Base-by-base conservation (phyloP, 1,284 basidiomycete genomes). In the Hymenochaete sp. region DNA sequence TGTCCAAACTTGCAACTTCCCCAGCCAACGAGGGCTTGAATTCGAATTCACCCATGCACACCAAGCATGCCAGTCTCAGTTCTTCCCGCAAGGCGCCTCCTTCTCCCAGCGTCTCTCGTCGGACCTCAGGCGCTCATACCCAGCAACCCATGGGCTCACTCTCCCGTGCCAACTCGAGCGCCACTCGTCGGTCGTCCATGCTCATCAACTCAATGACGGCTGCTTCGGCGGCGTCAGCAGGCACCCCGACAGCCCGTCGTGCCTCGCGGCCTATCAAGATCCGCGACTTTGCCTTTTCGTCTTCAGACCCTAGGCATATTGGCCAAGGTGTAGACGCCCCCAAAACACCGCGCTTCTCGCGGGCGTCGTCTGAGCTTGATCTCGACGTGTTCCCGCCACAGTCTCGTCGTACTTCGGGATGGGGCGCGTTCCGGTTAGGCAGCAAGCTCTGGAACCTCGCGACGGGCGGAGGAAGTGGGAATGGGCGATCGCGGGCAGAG, bases 1-100 rank as follows among this genome's bases (percentile, higher is more conserved):
- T n/a, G n/a, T n/a, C n/a, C n/a, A n/a, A n/a, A n/a, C n/a, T n/a
- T n/a, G 13, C 6, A 35, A 4, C 21, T 19, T 16, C 32, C 32
- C 13, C 32, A 35, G 13, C 14, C 32, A 8, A n/a, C 32, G 21
- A 35, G 13, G 32, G 21, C 14, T 35, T 5, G 8, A 35, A 35
- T 16, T n/a, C 32, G 13, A n/a, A 16, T 19, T 35, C 21, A n/a
- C 32, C 9, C 22, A 25, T 14, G 16, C 49, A 42, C 27, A 35
- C 29, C 25, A 44, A 39, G 36, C 49, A 44, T 31, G 31, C 38
- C 4, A 46, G 71, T 2, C 67, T 76, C 38, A 67, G 68, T 0
- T 73, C 77, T 2, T 75, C 70, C 3, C 71, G 80, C 7, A 79
- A 76, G 13, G 80, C 81, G 0, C 82, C 81, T 0, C 76, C 74